A percentile compares a stretch with the other conserved stretches of the same genome.
Evolutionary conservation across 176 grass and related monocot species (phyloP).

Genomic region (bread wheat (Triticum aestivum)): DNA sequence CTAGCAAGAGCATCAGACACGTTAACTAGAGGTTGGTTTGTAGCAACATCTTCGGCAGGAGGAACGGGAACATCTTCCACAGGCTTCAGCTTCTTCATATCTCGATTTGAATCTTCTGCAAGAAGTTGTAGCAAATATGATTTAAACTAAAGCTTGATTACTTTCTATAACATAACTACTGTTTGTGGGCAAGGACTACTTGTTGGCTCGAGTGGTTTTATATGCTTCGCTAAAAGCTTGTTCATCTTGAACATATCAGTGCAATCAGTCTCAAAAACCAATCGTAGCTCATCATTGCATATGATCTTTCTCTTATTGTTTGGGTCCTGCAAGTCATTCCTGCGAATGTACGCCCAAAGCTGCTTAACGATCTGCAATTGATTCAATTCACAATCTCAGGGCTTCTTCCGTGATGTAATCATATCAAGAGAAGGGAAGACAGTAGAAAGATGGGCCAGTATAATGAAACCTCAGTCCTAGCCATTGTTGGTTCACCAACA

Average conservation of each 20-base stretch:
- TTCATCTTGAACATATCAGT: conserved; percentile 99
- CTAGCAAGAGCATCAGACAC: conserved; percentile 78
- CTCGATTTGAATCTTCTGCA: conserved; percentile 67
- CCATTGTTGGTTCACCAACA: conserved; percentile 97
- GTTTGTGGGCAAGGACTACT: conserved; percentile 37
- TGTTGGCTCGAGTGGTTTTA: conserved; percentile 58
- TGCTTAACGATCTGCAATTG: conserved; percentile 80
- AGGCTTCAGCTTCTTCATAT: conserved; percentile 68
- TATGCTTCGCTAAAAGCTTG: conserved; percentile 86
- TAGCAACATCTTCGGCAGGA: conserved; percentile 39
- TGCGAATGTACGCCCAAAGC: conserved; percentile 92
- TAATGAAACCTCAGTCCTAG: conserved; percentile 82
- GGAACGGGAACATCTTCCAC: conserved; percentile 43
- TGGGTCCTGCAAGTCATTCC: conserved; percentile 86
- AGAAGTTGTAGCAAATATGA: conserved; percentile 32
- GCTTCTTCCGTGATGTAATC: conserved; percentile 9
- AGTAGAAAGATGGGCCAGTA: conserved; percentile 17
- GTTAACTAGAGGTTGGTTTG: conserved; percentile 42
- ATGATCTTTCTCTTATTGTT: conserved; percentile 98
- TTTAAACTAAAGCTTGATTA: conserved; percentile 1
- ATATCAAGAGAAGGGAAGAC: not conserved
- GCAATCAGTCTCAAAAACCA: conserved; percentile 90
- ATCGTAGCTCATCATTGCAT: conserved; percentile 81
- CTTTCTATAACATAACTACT: not conserved
- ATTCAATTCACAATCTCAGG: conserved; percentile 16